A percentile compares a stretch with the other conserved stretches of the same genome.
These are phyloP conservation scores for Zygoascus bituminiphila DNA, from an alignment of 805 yeast species.

Conservation along the genomic window DNA sequence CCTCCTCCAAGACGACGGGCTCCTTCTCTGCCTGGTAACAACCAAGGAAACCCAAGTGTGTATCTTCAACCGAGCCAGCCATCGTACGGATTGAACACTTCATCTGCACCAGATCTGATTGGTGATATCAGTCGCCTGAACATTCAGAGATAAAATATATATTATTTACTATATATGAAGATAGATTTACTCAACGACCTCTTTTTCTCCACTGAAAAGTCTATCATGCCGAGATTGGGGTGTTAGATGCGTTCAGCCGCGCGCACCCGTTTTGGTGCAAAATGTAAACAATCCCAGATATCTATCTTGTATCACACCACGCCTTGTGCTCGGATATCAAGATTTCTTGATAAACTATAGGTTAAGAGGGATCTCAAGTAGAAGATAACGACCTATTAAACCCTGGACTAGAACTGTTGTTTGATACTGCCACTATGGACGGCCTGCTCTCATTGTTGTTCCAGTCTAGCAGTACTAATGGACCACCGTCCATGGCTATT, in stretches of 20 bases:
- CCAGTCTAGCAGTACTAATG: slow-evolving; percentile 14
- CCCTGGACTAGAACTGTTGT: too few species aligned
- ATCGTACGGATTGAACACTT: slow-evolving; percentile 1
- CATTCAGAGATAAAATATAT: slow-evolving; percentile 6
- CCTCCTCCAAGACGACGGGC: slow-evolving; percentile 22
- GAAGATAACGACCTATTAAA: too few species aligned
- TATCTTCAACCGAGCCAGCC: neutral
- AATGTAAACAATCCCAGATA: neutral
- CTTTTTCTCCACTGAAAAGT: too few species aligned
- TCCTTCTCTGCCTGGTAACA: slow-evolving; percentile 27
- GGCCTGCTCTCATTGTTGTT: slow-evolving; percentile 17
- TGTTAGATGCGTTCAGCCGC: too few species aligned
- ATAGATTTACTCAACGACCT: too few species aligned
- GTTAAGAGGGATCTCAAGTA: too few species aligned
- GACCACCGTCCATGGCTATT: slow-evolving; percentile 31
- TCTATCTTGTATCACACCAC: neutral
- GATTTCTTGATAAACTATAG: too few species aligned
- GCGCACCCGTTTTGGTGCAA: neutral
- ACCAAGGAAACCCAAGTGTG: slow-evolving; percentile 5
- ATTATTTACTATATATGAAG: neutral
- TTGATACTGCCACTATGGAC: neutral
- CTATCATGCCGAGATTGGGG: too few species aligned
- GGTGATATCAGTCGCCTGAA: neutral
- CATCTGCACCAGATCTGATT: slow-evolving; percentile 35
- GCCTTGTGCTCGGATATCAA: too few species aligned